Evolutionary conservation across 352 stramenopile species (phyloP), one percentile per base, ranked within the genome.

Genomic region (Phytophthora idaei): DNA sequence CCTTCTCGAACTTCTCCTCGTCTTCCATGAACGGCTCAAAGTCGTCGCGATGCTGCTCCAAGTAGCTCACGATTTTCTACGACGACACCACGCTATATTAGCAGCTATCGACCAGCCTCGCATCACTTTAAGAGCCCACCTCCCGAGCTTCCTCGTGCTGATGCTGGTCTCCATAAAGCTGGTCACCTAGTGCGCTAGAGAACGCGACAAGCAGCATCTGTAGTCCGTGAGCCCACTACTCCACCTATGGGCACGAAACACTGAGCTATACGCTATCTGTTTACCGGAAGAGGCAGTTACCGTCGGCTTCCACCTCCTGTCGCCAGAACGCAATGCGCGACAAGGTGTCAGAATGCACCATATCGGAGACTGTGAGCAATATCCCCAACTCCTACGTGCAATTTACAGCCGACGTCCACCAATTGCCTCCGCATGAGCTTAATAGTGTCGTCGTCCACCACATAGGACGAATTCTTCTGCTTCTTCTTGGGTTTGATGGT

Each of bases 21-120:
- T 94, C 85, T 73, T 95, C 87, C 85, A 95, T 92, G 77, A 95
- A 95, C 51, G 87, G 85, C 62, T 94, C 83, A 66, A 95, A 92
- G 54, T 93, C 81, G 31, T 74, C 64, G 4, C 84, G 83, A 63
- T 94, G 83, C 27, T 77, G 68, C 57, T 92, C 80, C 32, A 95
- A 81, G 55, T 87, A 92, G 44, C 84, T 69, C 31, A 93, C 77
- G 47, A 94, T 76, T 36, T 80, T 81, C 87, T 95, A 57, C 15
- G 50, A 57, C 14, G 51, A 46, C 21, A 9, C 8, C 21, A 14
- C 47, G n/a, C 21, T 14, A 8, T 21, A 54, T 51, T 25, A 56
- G 34, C 32, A 21, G 4, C 5, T 12, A 51, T 5, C 11, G 34
- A 39, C 36, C 36, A 42, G 36, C 36, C 5, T n/a, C 15, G 21